Base-by-base conservation (phyloP, 2,329 filamentous ascomycete genomes). In the Fusarium subtropicale region DNA sequence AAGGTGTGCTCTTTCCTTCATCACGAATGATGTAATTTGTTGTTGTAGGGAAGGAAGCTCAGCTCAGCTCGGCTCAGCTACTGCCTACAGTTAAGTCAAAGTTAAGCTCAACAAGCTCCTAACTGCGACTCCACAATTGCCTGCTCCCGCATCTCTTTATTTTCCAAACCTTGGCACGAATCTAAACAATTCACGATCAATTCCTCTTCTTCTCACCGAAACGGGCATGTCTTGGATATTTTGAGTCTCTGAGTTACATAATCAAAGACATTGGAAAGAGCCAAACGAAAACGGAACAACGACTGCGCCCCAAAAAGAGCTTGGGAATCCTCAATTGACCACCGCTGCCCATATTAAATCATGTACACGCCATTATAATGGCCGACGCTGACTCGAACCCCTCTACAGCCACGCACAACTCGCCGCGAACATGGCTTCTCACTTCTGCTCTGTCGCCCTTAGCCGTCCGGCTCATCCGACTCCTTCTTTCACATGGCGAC, bases 391-490 rank as follows among this genome's bases (percentile, higher is more conserved):
- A 77, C 72, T 74, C 66, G 68, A 59, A 68, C 73, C 50, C 76
- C 63, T 69, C 76, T 60, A 73, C 80, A 88, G 87, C 88, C 66
- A 90, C 87, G 24, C 88, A 90, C 79, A 90, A 90, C 76, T 90
- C 88, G 33, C 94, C 94, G 52, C 91, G 95, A 75, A 93, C 95
- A 75, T 98, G 96, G 96, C 90, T 99, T 76, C 84, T 99, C 70
- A 97, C 94, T 13, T 91, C 92, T 62, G 92, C 93, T 34, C 88
- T 95, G 64, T 95, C 93, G 36, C 93, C 95, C 15, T 87, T 97
- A 68, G 91, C 91, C 56, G 91, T 97, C 64, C 91, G 92, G 46
- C 86, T 97, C 60, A 92, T 93, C 56, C 89, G 91, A 56, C 88
- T 93, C 73, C 86, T 97, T 44, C 90, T 98, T 48, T 88, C 89